Evolutionary conservation across 495 filamentous ascomycete species (phyloP).

Genomic region (Poronia punctata): DNA sequence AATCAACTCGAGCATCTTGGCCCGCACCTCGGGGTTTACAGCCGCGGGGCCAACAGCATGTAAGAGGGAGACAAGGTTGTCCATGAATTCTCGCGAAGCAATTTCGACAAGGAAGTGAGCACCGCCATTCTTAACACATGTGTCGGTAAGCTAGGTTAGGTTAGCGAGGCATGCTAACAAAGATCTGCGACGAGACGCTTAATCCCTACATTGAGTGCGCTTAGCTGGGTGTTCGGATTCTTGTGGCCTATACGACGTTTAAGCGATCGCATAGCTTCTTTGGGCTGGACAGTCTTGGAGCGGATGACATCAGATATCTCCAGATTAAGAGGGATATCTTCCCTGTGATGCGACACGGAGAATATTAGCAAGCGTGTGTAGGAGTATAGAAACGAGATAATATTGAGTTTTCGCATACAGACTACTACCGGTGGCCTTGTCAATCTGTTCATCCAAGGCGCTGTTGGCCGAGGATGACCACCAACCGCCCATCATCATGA

Average conservation of each 20-base stretch:
- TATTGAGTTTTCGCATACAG: conserved; percentile 49
- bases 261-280: conserved; percentile 93
- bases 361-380: conserved; percentile 10
- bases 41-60: conserved; percentile 69
- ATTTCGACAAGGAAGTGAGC: conserved; percentile 94
- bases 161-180: conserved; percentile 27
- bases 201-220: conserved; percentile 70
- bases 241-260: conserved; percentile 90
- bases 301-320: conserved; percentile 96
- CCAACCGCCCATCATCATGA: conserved; percentile 73
- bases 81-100: conserved; percentile 96
- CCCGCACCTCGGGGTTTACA: conserved; percentile 76
- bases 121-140: conserved; percentile 96
- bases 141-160: conserved; percentile 68
- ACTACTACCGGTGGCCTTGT: conserved; percentile 86
- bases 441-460: conserved; percentile 92
- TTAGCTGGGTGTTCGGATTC: conserved; percentile 93
- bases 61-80: conserved; percentile 84
- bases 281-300: conserved; percentile 92
- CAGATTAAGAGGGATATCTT: conserved; percentile 93
- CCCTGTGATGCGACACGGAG: conserved; percentile 44
- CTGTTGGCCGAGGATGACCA: conserved; percentile 71
- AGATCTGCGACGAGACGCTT: neutral
- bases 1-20: conserved; percentile 86
- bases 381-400: neutral